Base-by-base conservation (phyloP, 768 basidiomycete species). In the Suillus weaverae region DNA sequence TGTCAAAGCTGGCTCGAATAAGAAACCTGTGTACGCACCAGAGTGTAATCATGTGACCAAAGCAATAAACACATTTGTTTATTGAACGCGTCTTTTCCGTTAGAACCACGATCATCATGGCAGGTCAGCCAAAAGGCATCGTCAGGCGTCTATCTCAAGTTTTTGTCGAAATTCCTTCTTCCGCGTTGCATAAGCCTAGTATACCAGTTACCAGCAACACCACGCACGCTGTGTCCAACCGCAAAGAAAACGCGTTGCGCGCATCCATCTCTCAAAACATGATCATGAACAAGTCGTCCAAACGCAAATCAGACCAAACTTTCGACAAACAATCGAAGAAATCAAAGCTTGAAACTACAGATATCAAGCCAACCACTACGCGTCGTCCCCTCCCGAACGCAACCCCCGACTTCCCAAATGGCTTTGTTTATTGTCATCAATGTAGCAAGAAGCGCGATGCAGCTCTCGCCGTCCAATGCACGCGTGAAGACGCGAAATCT, bases 351-450 rank as follows among this genome's bases (percentile, higher is more conserved):
- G 79, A 51, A 44, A 50, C 71, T 46, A 35, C 64, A 48, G 62
- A 62, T 51, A 54, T 67, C 53, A 48, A 68, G 66, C 46, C 65
- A 46, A 66, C 70, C 66, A 57, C 67, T 68, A 35, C 43, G 60
- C 63, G 69, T 50, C 56, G 63, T 22, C 61, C 50, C 11, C 70
- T 51, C 56, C 60, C 65, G 51, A 70, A 71, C 56, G 65, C 51
- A 66, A 70, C 64, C 13, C 64, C 77, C 22, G 75, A 78, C 44
- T 74, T 68, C 63, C 79, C 80, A 41, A 76, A 76, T 33, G 83
- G 70, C 70, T 81, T 72, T 56, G 74, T 85, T 59, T 85, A 87
- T 68, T 92, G 91, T 68, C 91, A 91, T 72, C 90, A 91, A 70
- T 91, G 91, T 74, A 81, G 80, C 66, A 83, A 82, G 71, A 89